A percentile compares a stretch with the other conserved stretches of the same genome.
Conservation (phyloP, 2,329 filamentous ascomycete genomes). For the Botryotinia narcissicola region DNA sequence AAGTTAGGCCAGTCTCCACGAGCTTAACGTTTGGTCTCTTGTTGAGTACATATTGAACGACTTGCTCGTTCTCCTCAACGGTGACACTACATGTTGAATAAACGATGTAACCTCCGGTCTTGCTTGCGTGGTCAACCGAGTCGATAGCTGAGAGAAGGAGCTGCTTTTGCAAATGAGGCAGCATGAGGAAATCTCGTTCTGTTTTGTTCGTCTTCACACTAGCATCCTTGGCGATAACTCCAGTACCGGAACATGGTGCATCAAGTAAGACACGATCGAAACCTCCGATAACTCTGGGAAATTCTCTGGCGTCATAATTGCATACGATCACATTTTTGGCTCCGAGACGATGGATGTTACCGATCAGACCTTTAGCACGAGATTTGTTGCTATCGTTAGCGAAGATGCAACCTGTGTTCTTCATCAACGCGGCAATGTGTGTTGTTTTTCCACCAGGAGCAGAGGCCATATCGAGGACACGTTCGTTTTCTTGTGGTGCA, state of each 20-base stretch:
- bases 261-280: slow-evolving; percentile 95
- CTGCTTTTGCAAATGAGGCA: slow-evolving; percentile 94
- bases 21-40: slow-evolving; percentile 92
- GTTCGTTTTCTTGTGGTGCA: slow-evolving; percentile 87
- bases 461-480: slow-evolving; percentile 88
- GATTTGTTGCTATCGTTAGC: slow-evolving; percentile 95
- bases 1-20: slow-evolving; percentile 84
- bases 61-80: slow-evolving; percentile 88
- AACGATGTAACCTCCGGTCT: slow-evolving; percentile 91
- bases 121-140: slow-evolving; percentile 85
- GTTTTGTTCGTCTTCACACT: slow-evolving; percentile 99
- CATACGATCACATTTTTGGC: slow-evolving; percentile 93
- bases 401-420: slow-evolving; percentile 92
- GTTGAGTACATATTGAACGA: slow-evolving; percentile 88
- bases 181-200: slow-evolving; percentile 86
- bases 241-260: slow-evolving; percentile 92
- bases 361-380: slow-evolving; percentile 93
- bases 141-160: slow-evolving; percentile 90
- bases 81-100: slow-evolving; percentile 97
- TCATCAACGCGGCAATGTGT: slow-evolving; percentile 94
- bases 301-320: slow-evolving; percentile 91
- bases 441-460: slow-evolving; percentile 96
- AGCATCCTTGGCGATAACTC: slow-evolving; percentile 95
- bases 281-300: slow-evolving; percentile 90
- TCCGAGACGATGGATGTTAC: slow-evolving; percentile 93